Evolutionary conservation across 2,329 filamentous ascomycete genomes (phyloP).

Genomic region (Apiospora arundinis): DNA sequence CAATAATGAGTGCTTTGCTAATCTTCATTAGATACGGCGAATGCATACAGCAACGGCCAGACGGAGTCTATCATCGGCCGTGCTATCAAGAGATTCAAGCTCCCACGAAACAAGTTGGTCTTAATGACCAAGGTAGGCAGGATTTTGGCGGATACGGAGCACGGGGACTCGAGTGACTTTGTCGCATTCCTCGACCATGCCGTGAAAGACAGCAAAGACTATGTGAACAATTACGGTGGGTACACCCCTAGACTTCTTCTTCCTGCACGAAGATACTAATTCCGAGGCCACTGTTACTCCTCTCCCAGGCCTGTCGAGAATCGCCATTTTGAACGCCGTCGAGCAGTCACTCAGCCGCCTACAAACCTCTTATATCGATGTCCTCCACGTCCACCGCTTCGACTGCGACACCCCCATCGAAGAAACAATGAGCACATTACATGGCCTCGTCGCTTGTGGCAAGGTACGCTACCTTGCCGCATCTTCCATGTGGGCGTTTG

Average conservation of each 20-base stretch:
- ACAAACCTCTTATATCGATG: slow-evolving; percentile 3
- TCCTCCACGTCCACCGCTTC: slow-evolving; percentile 10
- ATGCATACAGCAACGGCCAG: slow-evolving; percentile 4
- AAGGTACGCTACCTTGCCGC: slow-evolving; percentile 21
- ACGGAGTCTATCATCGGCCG: slow-evolving; percentile 2
- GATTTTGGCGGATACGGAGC: neutral
- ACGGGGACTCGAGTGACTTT: neutral
- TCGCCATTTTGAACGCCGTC: neutral
- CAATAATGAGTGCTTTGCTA: no score
- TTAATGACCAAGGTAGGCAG: slow-evolving; percentile 7
- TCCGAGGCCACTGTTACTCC: no score
- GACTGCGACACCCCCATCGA: neutral
- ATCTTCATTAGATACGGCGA: neutral
- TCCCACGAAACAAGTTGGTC: neutral
- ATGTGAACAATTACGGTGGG: neutral
- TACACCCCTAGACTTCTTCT: neutral
- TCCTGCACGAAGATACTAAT: no score
- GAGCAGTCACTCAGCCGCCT: neutral
- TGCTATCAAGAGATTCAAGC: neutral
- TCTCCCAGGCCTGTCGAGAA: neutral
- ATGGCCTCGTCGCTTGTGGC: slow-evolving; percentile 7
- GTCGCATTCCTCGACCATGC: neutral
- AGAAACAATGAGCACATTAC: slow-evolving; percentile 8
- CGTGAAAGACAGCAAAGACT: neutral
- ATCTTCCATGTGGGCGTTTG: slow-evolving; percentile 47